Percentiles rank a stretch among this genome's conserved stretches.
Evolutionary conservation across 495 filamentous ascomycete species (phyloP).

Genomic region (Podospora tetraspora): DNA sequence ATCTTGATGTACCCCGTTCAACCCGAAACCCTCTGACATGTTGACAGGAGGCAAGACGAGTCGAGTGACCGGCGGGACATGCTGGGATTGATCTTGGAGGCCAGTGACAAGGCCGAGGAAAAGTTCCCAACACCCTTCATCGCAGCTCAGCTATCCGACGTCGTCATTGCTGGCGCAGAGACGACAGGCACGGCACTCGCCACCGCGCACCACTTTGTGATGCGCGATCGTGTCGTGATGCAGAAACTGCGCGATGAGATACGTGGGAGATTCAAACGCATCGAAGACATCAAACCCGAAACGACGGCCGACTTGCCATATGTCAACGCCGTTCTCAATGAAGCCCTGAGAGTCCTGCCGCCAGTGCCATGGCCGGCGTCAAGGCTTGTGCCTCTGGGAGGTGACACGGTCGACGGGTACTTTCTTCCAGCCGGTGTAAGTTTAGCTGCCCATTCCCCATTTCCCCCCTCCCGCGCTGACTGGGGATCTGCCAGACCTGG

Average conservation of each 20-base stretch:
- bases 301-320: constrained; percentile 30
- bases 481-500: constrained; percentile 20
- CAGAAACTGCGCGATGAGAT: constrained; percentile 38
- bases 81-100: constrained; percentile 18
- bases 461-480: not conserved
- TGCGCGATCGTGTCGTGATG: constrained; percentile 24
- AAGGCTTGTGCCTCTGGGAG: constrained; percentile 24
- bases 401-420: constrained; percentile 27
- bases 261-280: constrained; percentile 30
- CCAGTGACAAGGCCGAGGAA: constrained; percentile 14
- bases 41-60: constrained; percentile 11
- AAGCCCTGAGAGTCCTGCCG: constrained; percentile 37
- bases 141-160: constrained; percentile 24
- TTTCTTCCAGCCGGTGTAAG: constrained; percentile 36
- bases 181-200: constrained; percentile 43
- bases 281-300: constrained; percentile 31
- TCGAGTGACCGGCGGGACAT: constrained; percentile 21
- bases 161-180: constrained; percentile 43
- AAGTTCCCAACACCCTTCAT: constrained; percentile 18
- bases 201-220: constrained; percentile 33
- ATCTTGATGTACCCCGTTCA: not conserved
- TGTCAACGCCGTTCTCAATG: constrained; percentile 40
- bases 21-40: not conserved
- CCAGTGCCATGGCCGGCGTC: constrained; percentile 26
- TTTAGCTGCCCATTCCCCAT: constrained; percentile 9